A percentile compares a stretch with the other conserved stretches of the same genome.
These are phyloP conservation scores for Xylariaceae sp. DNA, from an alignment of 2,329 filamentous ascomycete genomes.

Conservation along the genomic window DNA sequence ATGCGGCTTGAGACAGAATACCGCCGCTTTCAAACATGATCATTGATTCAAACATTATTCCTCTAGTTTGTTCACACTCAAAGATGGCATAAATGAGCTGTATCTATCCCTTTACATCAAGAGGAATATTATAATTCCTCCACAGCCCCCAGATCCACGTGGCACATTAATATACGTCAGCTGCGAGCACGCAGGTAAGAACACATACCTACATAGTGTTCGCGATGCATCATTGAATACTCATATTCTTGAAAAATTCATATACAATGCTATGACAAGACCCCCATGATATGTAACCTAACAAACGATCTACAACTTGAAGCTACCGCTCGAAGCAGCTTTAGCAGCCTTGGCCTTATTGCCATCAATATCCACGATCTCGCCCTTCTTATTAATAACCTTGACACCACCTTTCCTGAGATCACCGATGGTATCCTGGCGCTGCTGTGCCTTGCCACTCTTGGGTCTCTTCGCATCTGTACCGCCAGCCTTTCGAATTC, in stretches of 20 bases:
- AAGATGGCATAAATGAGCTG: no score
- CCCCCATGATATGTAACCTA: background rate
- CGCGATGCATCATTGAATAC: background rate
- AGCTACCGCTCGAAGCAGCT: slow-evolving; percentile 53
- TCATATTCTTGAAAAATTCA: background rate
- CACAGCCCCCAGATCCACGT: no score
- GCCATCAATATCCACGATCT: slow-evolving; percentile 79
- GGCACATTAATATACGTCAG: no score
- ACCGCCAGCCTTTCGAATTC: slow-evolving; percentile 66
- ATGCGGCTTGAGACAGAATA: no score
- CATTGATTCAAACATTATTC: no score
- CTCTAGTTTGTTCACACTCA: no score
- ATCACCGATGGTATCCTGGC: slow-evolving; percentile 46
- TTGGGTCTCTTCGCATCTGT: slow-evolving; percentile 45
- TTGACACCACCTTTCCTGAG: slow-evolving; percentile 73
- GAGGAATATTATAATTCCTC: no score
- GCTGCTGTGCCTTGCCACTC: slow-evolving; percentile 58
- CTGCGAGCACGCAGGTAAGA: no score
- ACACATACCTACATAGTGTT: no score
- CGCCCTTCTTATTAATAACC: slow-evolving; percentile 87
- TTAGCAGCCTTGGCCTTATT: slow-evolving; percentile 62
- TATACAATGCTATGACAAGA: background rate
- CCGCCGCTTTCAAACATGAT: no score
- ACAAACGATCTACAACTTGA: slow-evolving; percentile 51
- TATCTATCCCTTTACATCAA: no score